These are phyloP conservation scores for Botryotinia convoluta DNA, from an alignment of 2,329 filamentous ascomycete species.

Conservation along the genomic window DNA sequence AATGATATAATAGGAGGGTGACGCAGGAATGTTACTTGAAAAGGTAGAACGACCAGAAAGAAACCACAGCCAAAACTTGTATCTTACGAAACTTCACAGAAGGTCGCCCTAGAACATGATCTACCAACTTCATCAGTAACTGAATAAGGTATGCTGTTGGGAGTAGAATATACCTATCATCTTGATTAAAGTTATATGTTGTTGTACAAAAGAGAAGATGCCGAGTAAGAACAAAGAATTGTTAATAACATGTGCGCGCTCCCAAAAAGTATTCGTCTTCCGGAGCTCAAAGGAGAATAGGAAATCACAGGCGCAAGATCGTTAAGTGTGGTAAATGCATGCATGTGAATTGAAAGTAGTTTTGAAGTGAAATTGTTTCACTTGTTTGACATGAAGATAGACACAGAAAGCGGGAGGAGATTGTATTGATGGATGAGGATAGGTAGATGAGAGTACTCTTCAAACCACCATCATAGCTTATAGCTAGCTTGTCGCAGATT, in stretches of 20 bases:
- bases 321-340: neutral
- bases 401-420: neutral
- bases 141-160: too few species aligned
- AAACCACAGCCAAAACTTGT: slow-evolving; percentile 85
- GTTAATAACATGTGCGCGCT: slow-evolving; percentile 16
- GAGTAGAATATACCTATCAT: slow-evolving; percentile 18
- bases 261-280: neutral
- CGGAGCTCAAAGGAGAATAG: neutral
- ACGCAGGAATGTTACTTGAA: slow-evolving; percentile 54
- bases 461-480: neutral
- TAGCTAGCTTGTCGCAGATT: neutral
- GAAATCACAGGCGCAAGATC: neutral
- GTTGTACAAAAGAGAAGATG: slow-evolving; percentile 14
- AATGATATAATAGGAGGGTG: neutral
- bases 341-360: neutral
- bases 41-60: slow-evolving; percentile 87
- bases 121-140: slow-evolving; percentile 42
- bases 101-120: slow-evolving; percentile 88
- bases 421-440: neutral
- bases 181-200: slow-evolving; percentile 8
- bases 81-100: slow-evolving; percentile 89
- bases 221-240: slow-evolving; percentile 12
- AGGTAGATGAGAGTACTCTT: neutral
- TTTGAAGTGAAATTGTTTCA: neutral
- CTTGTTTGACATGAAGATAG: neutral